Evolutionary conservation across 768 basidiomycete genomes (phyloP), one percentile per base, ranked within the genome.

Genomic region (Lepiota brunneoincarnata): DNA sequence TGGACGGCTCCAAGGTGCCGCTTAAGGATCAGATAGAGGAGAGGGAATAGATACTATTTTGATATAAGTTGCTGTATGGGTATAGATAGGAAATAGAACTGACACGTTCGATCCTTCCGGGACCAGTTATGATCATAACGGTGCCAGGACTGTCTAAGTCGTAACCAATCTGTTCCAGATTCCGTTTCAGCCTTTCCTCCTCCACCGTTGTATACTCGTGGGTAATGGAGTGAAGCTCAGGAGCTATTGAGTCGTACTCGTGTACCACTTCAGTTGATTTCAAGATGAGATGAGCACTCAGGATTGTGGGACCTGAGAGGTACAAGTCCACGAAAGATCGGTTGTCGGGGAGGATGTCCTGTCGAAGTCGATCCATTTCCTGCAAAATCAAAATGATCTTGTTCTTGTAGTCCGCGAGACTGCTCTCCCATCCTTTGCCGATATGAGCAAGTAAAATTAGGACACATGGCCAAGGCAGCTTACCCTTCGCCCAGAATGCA

Each of bases 401-500:
- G 21, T 18, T 53, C n/a, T 50, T 51, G 39, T 66, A 64, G 12
- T 54, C 41, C 1, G 55, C 53, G 9, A 66, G 37, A 34, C 60
- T 63, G 20, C 59, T 51, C 23, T 64, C 61, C 51, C 43, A 49
- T 4, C 58, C 58, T 12, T 26, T 23, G 37, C 6, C 4, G 23
- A 35, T 7, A 15, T 15, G n/a, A n/a, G n/a, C n/a, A 24, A 12
- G 24, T 15, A 6, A 18, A 43, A 1, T n/a, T 12, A 15, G 4
- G 43, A 12, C 12, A 12, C 20, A 28, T 28, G 4, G 26, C 10
- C 9, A 12, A 37, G n/a, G n/a, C n/a, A 15, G 10, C 34, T 10
- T 40, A 64, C 65, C 65, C 14, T 58, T 60, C 1, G 64, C 64
- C 66, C 66, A 67, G 48, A 65, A 67, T 3, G 64, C 64, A 6